Evolutionary conservation across 2,329 filamentous ascomycete genomes (phyloP).

Genomic region (Penicillium fuscoglaucum): DNA sequence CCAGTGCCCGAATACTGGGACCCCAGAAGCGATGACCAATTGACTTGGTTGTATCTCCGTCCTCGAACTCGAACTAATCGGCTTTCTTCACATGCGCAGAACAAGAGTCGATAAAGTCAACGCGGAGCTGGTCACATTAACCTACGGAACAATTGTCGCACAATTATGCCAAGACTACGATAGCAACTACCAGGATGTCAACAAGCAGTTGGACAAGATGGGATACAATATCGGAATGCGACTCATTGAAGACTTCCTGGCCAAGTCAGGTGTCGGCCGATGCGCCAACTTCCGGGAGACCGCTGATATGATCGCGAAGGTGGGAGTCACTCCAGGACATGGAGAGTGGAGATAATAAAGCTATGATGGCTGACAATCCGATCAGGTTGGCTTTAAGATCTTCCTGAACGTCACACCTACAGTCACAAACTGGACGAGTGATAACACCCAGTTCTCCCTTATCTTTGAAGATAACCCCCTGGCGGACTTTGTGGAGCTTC

Average conservation of each 20-base stretch:
- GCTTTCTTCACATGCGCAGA: slow-evolving; percentile 50
- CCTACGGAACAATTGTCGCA: slow-evolving; percentile 95
- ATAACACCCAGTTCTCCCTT: slow-evolving; percentile 94
- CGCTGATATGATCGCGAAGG: slow-evolving; percentile 93
- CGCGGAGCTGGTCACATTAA: slow-evolving; percentile 93
- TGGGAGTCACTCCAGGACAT: slow-evolving; percentile 38
- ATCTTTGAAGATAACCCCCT: slow-evolving; percentile 97
- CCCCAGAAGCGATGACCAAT: not conserved
- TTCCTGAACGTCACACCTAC: slow-evolving; percentile 95
- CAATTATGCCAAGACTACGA: slow-evolving; percentile 97
- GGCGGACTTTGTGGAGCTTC: slow-evolving; percentile 95
- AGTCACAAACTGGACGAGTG: slow-evolving; percentile 92
- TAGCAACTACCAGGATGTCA: slow-evolving; percentile 89
- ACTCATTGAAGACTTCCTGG: slow-evolving; percentile 94
- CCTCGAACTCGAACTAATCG: slow-evolving; percentile 17
- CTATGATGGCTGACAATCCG: slow-evolving; percentile 7
- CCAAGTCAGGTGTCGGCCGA: slow-evolving; percentile 85
- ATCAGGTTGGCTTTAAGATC: slow-evolving; percentile 94
- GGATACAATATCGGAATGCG: slow-evolving; percentile 97
- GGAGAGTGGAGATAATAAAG: not conserved
- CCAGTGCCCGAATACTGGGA: not conserved
- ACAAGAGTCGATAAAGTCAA: slow-evolving; percentile 97
- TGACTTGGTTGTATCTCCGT: not conserved
- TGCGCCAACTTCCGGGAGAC: slow-evolving; percentile 94
- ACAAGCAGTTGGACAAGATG: slow-evolving; percentile 98